phyloP scores from a whole-genome alignment of 2,329 filamentous ascomycete species.

The Talaromyces albobiverticillius region DNA sequence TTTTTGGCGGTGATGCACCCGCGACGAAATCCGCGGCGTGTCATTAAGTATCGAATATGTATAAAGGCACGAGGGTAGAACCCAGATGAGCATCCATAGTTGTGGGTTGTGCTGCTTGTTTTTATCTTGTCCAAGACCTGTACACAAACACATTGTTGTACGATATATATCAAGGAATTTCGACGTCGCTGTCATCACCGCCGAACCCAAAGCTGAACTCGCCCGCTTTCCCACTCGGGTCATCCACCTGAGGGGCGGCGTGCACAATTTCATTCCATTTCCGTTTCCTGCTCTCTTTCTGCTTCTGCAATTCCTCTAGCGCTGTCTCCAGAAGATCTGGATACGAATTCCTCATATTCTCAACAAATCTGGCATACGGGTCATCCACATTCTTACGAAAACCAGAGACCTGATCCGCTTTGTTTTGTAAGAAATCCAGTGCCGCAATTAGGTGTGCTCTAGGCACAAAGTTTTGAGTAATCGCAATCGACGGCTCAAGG shows the following conservation, averaged over 20 bases:
- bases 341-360: conserved; percentile 61
- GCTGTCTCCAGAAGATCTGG: conserved; percentile 67
- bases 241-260: conserved; percentile 37
- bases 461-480: conserved; percentile 96
- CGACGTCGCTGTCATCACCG: conserved; percentile 54
- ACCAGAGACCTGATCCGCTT: conserved; percentile 80
- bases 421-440: conserved; percentile 75
- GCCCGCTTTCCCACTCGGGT: conserved; percentile 22
- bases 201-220: conserved; percentile 64
- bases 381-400: conserved; percentile 71
- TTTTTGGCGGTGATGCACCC: conserved; percentile 70
- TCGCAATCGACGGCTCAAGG: conserved; percentile 75
- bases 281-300: conserved; percentile 65
- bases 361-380: conserved; percentile 72
- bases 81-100: too few species aligned
- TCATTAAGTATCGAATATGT: conserved; percentile 58
- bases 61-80: neutral
- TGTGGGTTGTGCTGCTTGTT: too few species aligned
- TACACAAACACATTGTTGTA: conserved; percentile 11
- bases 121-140: neutral
- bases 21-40: conserved; percentile 86
- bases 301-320: conserved; percentile 62
- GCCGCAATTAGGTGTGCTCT: conserved; percentile 69
- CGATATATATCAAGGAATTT: conserved; percentile 39
- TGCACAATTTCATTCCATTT: conserved; percentile 82